These are phyloP conservation scores for Saccharomyces hybrid DNA, from an alignment of 1,139 yeast genomes.

Conservation along the genomic window DNA sequence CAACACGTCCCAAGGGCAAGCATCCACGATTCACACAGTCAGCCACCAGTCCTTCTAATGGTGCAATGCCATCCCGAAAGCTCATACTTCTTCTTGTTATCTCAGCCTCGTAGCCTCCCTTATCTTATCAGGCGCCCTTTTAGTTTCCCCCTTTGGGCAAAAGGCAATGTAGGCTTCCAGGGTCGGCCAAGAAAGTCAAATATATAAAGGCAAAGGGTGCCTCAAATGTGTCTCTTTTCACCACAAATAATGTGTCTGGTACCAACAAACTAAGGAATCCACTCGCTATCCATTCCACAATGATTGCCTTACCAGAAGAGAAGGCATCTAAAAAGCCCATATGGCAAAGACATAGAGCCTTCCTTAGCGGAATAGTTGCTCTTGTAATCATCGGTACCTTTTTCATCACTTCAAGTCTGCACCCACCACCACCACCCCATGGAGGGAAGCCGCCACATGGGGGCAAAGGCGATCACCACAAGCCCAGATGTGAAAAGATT, in stretches of 20 bases:
- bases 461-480: neutral
- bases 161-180: neutral
- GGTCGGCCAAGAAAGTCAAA: neutral
- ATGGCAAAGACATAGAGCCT: neutral
- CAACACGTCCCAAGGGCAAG: neutral
- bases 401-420: neutral
- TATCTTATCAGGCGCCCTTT: neutral
- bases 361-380: neutral
- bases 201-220: neutral
- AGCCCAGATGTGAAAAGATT: constrained; percentile 8
- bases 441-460: neutral
- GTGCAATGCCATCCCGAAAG: neutral
- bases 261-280: neutral
- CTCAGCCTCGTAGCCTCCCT: neutral
- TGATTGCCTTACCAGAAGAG: neutral
- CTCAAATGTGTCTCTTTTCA: neutral
- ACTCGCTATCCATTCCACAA: neutral
- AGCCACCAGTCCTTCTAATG: neutral
- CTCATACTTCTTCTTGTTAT: neutral
- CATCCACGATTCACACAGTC: neutral
- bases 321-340: neutral
- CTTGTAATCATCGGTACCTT: neutral
- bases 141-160: constrained; percentile 1
- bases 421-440: neutral
- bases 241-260: neutral